Percentiles rank a stretch among this genome's conserved stretches.
Conservation (phyloP, 768 basidiomycete species). For the Obba rivulosa region DNA sequence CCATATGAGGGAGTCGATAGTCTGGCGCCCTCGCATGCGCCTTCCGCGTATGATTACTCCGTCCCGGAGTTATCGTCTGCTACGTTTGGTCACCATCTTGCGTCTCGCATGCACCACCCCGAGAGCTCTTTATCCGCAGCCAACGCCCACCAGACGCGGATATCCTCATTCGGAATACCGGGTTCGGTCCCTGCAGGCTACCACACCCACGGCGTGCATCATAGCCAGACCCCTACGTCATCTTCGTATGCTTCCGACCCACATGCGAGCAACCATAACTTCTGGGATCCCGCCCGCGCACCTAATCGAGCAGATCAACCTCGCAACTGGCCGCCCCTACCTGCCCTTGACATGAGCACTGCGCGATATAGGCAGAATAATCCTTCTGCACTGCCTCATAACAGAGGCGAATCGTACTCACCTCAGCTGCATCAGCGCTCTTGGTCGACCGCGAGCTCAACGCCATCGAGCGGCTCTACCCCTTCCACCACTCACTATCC, state of each 20-base stretch:
- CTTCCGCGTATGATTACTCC: conserved; percentile 1
- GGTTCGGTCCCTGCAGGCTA: too few species aligned
- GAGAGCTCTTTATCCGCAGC: too few species aligned
- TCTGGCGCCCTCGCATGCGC: not conserved
- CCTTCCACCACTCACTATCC: conserved; percentile 13
- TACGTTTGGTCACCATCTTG: not conserved
- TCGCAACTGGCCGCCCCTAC: conserved; percentile 15
- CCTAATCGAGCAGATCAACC: too few species aligned
- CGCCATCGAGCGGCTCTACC: conserved; percentile 17
- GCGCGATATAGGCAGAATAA: conserved; percentile 9
- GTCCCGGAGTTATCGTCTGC: conserved; percentile 1
- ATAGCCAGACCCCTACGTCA: too few species aligned
- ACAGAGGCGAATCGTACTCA: conserved; percentile 16
- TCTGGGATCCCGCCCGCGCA: conserved; percentile 13
- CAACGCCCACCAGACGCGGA: too few species aligned
- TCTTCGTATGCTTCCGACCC: too few species aligned
- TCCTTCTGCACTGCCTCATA: not conserved
- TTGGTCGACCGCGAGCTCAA: conserved; percentile 19
- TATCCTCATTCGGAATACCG: too few species aligned
- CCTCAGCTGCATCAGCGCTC: conserved; percentile 17
- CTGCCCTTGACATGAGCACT: conserved; percentile 18
- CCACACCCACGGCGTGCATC: too few species aligned
- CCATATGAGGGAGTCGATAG: not conserved
- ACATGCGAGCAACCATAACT: too few species aligned
- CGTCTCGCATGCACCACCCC: not conserved